Evolutionary conservation across 495 filamentous ascomycete species (phyloP), one percentile per base, ranked within the genome.

Genomic region (Aspergillus asperescens): DNA sequence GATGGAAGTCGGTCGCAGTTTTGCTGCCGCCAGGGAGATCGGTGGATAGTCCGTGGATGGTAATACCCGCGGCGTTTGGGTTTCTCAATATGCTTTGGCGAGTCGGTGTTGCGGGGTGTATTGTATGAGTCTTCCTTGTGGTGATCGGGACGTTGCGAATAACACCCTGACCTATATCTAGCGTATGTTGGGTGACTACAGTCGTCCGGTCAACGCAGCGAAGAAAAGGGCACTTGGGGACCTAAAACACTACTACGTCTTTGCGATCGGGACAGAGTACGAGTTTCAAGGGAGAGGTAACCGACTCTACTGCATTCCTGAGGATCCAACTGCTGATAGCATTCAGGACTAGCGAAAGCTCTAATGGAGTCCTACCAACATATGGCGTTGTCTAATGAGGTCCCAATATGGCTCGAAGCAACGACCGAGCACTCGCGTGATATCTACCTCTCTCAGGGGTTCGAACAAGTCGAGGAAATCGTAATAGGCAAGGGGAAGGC

Each of bases 231-330:
- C 12, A 1, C 50, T 52, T 8, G 31, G 40, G 8, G 13, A 29
- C 7, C 6, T 18, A 7, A 2, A 27, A 7, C 32, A 45, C 18
- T 52, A 45, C 15, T 45, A 45, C 20, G 8, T 45, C 7, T 52
- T 52, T 39, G 50, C 50, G n/a, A 25, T 52, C 20, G 50, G 40
- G 15, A 52, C 50, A 2, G 41, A 45, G 16, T 37, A 39, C 12
- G 40, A 38, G 10, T n/a, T 38, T 20, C 50, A 45, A 25, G 23
- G 39, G 8, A 52, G 46, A 37, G 50, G 50, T 52, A 39, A n/a
- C n/a, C n/a, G n/a, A n/a, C n/a, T n/a, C 4, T 19, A 3, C 15
- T 13, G 12, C 27, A 18, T 37, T 7, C 20, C 10, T 9, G 0
- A 42, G 12, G 6, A 27, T 18, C 15, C 7, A 5, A 2, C 0